Base-by-base conservation (phyloP, 2,329 filamentous ascomycete species). In the Diaporthe caulivora region DNA sequence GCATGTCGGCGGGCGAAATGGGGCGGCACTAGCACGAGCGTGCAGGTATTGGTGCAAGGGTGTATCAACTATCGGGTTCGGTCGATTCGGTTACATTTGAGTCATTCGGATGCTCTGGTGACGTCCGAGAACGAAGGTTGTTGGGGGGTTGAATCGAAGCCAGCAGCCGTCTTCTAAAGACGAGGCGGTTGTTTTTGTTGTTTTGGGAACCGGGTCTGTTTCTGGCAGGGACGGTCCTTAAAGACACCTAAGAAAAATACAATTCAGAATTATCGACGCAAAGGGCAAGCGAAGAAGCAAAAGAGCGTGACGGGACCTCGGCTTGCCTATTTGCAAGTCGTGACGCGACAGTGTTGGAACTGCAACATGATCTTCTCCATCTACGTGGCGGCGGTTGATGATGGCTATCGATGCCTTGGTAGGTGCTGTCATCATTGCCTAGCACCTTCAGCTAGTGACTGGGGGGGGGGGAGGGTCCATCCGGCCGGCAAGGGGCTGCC, bases 1-100 rank as follows among this genome's bases (percentile, higher is more conserved):
- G 88, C 92, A 94, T 94, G 76, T 80, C 86, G 78, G 74, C 72
- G 67, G 71, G 8, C 70, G 58, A 9, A 18, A 54, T 24, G 21
- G 54, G n/a, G 18, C 31, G 29, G 47, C 62, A 47, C 57, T 34
- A 58, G 65, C 54, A 47, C 8, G 40, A 18, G 2, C 13, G 2
- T 24, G 70, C n/a, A 17, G 62, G 15, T 11, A 4, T 40, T 24
- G 31, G 42, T 42, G 17, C 21, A 44, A n/a, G 47, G 21, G 31
- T 40, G 42, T 37, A 29, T 31, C n/a, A 42, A 8, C 18, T 21
- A n/a, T 17, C 34, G 26, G 44, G 26, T 1, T 54, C 9, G 44
- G n/a, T 72, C 26, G 55, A 17, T 42, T 40, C 17, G n/a, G 31
- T 49, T 29, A 13, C 15, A 51, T 21, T 42, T 62, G 31, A 40